A percentile compares a stretch with the other conserved stretches of the same genome.
Evolutionary conservation across 2,329 filamentous ascomycete species (phyloP).

Genomic region (Aspergillus fructus): DNA sequence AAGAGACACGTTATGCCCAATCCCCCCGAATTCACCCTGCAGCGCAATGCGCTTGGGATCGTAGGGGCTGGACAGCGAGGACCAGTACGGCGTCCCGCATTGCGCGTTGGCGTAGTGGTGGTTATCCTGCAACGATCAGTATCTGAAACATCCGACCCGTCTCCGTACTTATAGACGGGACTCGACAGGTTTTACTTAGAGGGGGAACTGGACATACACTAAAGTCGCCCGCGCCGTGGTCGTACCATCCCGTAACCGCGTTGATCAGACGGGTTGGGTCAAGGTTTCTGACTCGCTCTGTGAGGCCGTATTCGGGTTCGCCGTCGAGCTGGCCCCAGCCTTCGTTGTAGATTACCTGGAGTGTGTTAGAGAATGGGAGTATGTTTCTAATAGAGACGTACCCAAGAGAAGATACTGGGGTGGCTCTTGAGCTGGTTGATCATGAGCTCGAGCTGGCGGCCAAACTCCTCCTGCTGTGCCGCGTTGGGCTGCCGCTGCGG

Average conservation of each 20-base stretch:
- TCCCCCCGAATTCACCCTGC: constrained; percentile 70
- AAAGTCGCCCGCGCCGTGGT: constrained; percentile 68
- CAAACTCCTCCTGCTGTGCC: constrained; percentile 63
- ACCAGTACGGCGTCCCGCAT: constrained; percentile 69
- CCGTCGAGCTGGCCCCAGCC: constrained; percentile 64
- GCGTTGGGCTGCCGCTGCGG: constrained; percentile 29
- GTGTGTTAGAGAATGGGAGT: neutral
- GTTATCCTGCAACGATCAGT: constrained; percentile 52
- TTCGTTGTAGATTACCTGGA: constrained; percentile 67
- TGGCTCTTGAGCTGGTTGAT: constrained; percentile 64
- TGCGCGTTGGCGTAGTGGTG: constrained; percentile 72
- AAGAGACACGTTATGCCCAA: constrained; percentile 64
- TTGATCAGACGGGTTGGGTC: constrained; percentile 67
- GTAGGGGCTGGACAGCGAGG: constrained; percentile 54
- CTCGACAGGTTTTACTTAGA: neutral
- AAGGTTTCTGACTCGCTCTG: constrained; percentile 53
- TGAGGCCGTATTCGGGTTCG: constrained; percentile 59
- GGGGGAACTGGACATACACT: constrained; percentile 31
- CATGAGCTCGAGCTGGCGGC: constrained; percentile 61
- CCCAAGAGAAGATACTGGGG: constrained; percentile 65
- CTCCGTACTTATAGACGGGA: no score
- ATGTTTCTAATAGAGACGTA: constrained; percentile 26
- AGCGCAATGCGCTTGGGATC: constrained; percentile 63
- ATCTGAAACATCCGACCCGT: no score
- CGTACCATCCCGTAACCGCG: constrained; percentile 64